Evolutionary conservation across 2,329 filamentous ascomycete species (phyloP).

Genomic region (Pseudogymnoascus sp.): DNA sequence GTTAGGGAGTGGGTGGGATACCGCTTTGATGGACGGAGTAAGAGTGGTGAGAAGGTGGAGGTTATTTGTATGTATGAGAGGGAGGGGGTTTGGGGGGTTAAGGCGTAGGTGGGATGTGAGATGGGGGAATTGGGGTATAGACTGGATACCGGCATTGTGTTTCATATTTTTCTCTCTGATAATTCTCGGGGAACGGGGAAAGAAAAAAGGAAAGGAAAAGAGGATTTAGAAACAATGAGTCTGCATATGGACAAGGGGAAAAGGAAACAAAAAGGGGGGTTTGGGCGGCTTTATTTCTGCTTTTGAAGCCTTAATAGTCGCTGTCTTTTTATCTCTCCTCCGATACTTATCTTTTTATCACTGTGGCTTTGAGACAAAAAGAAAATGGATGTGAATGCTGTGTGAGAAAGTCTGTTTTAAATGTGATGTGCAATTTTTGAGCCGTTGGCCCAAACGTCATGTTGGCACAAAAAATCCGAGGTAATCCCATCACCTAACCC

Average conservation of each 20-base stretch:
- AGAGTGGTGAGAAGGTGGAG: slow-evolving; percentile 2
- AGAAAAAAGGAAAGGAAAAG: neutral
- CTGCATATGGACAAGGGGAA: neutral
- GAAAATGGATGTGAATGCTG: too few species aligned
- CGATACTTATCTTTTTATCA: neutral
- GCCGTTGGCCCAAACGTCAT: too few species aligned
- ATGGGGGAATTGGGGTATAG: neutral
- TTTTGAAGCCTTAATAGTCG: neutral
- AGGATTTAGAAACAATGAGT: neutral
- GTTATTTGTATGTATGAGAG: slow-evolving; percentile 4
- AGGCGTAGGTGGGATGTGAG: neutral
- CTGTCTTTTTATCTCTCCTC: neutral
- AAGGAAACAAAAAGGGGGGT: neutral
- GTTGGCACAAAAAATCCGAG: too few species aligned
- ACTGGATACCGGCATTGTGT: neutral
- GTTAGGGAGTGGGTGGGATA: slow-evolving; percentile 81
- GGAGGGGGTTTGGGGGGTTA: neutral
- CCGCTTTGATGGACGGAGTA: slow-evolving; percentile 59
- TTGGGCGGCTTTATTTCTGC: neutral
- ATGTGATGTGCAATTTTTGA: too few species aligned
- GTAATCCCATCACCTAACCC: too few species aligned
- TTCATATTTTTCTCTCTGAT: neutral
- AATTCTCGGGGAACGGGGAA: too few species aligned
- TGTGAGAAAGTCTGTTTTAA: too few species aligned
- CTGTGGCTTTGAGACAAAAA: neutral